Evolutionary conservation across 352 stramenopile genomes (phyloP).

Genomic region (Elongisporangium undulatum): DNA sequence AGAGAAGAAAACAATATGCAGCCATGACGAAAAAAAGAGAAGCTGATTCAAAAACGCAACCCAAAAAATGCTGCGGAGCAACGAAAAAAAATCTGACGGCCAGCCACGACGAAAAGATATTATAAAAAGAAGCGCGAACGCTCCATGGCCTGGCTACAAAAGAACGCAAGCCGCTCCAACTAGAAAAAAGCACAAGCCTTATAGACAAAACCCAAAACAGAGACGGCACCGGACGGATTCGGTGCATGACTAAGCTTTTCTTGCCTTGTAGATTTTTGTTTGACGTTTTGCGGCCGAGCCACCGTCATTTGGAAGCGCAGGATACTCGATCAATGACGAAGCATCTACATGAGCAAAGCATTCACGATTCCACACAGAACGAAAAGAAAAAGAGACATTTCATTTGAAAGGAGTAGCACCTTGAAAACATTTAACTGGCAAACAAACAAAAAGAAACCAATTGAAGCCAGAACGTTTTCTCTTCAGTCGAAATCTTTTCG

Average conservation of each 20-base stretch:
- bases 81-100: not conserved
- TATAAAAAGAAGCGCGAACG: not conserved
- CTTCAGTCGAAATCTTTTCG: constrained; percentile 20
- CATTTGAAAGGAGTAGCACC: not conserved
- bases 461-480: constrained; percentile 53
- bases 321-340: not conserved
- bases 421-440: constrained; percentile 22
- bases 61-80: not conserved
- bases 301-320: not conserved
- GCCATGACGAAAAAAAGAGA: constrained; percentile 6
- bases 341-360: not conserved
- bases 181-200: constrained; percentile 5
- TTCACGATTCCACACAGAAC: not conserved
- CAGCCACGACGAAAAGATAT: not conserved
- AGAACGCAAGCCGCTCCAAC: not conserved
- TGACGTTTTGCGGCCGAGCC: not conserved
- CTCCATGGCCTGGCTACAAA: not conserved
- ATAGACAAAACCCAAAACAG: constrained; percentile 6
- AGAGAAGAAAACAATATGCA: constrained; percentile 32
- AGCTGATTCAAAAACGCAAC: not conserved
- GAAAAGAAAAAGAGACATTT: not conserved
- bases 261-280: not conserved
- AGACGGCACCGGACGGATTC: not conserved
- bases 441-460: constrained; percentile 64
- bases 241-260: not conserved